phyloP scores from a whole-genome alignment of 2,329 filamentous ascomycete species.

The Bipolaris bicolor region DNA sequence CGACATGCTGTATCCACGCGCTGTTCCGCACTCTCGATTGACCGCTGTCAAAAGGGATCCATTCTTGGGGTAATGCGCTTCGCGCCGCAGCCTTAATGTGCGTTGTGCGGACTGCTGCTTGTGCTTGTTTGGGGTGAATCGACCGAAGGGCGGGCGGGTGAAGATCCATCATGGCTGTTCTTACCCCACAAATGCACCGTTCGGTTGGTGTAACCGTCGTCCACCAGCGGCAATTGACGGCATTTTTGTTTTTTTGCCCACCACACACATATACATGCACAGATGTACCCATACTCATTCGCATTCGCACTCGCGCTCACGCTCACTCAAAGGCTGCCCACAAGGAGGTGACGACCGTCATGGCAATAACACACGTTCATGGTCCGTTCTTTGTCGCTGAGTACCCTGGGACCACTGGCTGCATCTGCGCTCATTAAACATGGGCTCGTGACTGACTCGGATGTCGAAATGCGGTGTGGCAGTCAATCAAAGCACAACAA shows the following conservation, averaged over 20 bases:
- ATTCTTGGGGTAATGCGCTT: slow-evolving; percentile 14
- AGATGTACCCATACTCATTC: not conserved
- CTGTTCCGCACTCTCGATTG: slow-evolving; percentile 14
- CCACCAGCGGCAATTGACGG: slow-evolving; percentile 23
- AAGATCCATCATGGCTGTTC: slow-evolving; percentile 21
- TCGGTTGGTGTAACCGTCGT: slow-evolving; percentile 27
- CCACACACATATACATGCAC: not conserved
- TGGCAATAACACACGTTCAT: slow-evolving; percentile 6
- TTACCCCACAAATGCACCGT: slow-evolving; percentile 38
- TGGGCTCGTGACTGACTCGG: slow-evolving; percentile 33
- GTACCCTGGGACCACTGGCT: slow-evolving; percentile 20
- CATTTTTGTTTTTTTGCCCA: slow-evolving; percentile 16
- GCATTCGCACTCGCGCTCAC: not conserved
- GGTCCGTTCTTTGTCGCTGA: slow-evolving; percentile 18
- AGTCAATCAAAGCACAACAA: slow-evolving; percentile 44
- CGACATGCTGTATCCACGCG: slow-evolving; percentile 20
- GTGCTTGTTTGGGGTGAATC: slow-evolving; percentile 27
- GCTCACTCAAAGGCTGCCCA: slow-evolving; percentile 22
- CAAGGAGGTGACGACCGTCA: not conserved
- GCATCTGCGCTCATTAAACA: slow-evolving; percentile 29
- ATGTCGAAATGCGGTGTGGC: slow-evolving; percentile 41
- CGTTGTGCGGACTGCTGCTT: slow-evolving; percentile 21
- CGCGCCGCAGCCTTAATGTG: slow-evolving; percentile 17
- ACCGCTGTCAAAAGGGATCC: slow-evolving; percentile 17
- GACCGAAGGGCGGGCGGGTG: slow-evolving; percentile 26